Base-by-base conservation (phyloP, 768 basidiomycete genomes). In the Trametes punicea region DNA sequence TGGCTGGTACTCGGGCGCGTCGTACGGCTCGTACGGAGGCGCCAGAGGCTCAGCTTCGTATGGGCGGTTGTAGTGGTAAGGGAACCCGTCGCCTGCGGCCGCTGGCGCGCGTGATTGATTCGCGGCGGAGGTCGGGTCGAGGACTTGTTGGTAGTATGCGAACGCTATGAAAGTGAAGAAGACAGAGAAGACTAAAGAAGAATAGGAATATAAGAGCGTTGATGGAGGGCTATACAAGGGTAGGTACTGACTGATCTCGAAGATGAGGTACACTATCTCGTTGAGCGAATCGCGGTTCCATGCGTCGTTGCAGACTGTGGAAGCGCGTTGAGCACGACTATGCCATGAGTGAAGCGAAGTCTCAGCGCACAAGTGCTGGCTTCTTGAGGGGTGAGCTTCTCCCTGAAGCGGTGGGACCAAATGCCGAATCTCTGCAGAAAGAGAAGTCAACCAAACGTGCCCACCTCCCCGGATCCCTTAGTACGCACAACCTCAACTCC, bases 61-160 rank as follows among this genome's bases (percentile, higher is more conserved):
- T 0, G 85, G 82, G 5, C 81, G 80, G 61, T 77, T 81, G 69
- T 88, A 87, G 65, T 81, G 78, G 2, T 75, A 62, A 1, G 83
- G 79, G 62, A 74, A 70, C 29, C 64, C 69, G 11, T 46, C 46
- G n/a, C 34, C 38, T 10, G 60, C 75, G 54, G 68, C 68, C 18
- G 54, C 73, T 57, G 60, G 83, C n/a, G 67, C 46, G 38, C 82
- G 82, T 11, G 71, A 64, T 38, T 75, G 62, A 66, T 86, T 85
- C 49, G 71, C 78, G 34, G 76, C 69, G 59, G 81, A 81, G 3
- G 78, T 69, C 1, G 91, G 90, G 68, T 91, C 86, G 30, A 84
- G 77, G 1, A 83, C 65, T 70, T 94, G 91, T 21, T 85, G 84
- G 65, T 87, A 84, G 74, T 85, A 94, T 13, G 78, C 75, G 67